Conservation (phyloP, 2,329 filamentous ascomycete species). For the Trichophyton equinum region DNA sequence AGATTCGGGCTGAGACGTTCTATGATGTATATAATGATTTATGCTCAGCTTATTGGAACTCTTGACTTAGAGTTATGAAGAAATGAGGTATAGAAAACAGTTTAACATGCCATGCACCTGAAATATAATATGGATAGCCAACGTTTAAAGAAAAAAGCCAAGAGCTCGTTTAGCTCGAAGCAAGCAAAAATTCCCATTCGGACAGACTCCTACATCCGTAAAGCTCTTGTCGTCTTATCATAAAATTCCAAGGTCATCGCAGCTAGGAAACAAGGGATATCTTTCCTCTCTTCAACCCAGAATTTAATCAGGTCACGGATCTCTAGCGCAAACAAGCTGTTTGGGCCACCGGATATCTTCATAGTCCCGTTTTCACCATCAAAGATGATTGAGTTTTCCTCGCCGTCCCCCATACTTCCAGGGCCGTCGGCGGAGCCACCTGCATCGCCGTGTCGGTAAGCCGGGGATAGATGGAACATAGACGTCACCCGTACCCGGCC, state of each 20-base stretch:
- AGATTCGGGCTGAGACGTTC: too few species aligned
- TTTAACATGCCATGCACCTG: too few species aligned
- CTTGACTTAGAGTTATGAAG: too few species aligned
- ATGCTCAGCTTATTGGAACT: too few species aligned
- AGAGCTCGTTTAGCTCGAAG: background rate
- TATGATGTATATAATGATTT: too few species aligned
- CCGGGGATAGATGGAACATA: conserved; percentile 60
- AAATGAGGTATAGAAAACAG: too few species aligned
- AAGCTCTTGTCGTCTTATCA: conserved; percentile 44
- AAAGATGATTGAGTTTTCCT: conserved; percentile 58
- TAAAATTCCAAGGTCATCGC: conserved; percentile 89
- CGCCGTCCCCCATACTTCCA: conserved; percentile 34
- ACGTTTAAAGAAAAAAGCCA: background rate
- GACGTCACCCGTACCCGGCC: conserved; percentile 86
- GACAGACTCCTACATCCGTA: background rate
- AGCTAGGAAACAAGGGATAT: conserved; percentile 79
- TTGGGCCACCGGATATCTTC: conserved; percentile 88
- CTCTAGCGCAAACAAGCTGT: conserved; percentile 71
- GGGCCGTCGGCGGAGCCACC: conserved; percentile 50
- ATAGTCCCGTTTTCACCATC: conserved; percentile 91
- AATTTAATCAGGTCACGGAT: conserved; percentile 83
- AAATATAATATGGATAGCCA: background rate
- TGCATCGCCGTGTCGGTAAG: conserved; percentile 30
- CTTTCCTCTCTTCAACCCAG: conserved; percentile 88
- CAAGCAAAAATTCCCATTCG: background rate